These are phyloP conservation scores for Ustilago bromivora DNA, from an alignment of 1,284 basidiomycete species.

Conservation along the genomic window DNA sequence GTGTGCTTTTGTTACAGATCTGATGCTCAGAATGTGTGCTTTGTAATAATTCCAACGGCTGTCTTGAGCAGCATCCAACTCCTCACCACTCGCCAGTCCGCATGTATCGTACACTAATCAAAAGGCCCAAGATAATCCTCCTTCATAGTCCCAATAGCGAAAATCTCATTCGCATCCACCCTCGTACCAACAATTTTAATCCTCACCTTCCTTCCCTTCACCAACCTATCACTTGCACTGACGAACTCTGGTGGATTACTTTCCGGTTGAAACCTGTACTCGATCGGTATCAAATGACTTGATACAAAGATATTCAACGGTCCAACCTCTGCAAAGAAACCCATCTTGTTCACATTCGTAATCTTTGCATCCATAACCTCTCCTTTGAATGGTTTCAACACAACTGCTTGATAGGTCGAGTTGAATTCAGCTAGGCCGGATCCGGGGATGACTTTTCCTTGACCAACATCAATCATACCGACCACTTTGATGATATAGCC, in stretches of 20 bases:
- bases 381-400: conserved; percentile 81
- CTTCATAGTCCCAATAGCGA: conserved; percentile 69
- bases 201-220: conserved; percentile 90
- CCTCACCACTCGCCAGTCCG: neutral
- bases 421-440: conserved; percentile 92
- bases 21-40: neutral
- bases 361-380: conserved; percentile 98
- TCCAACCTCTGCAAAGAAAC: conserved; percentile 96
- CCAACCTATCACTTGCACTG: conserved; percentile 69
- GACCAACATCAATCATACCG: conserved; percentile 70
- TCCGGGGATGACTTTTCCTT: conserved; percentile 83
- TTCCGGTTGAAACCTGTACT: conserved; percentile 73
- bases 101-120: conserved; percentile 22
- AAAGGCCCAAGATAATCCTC: conserved; percentile 67
- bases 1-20: neutral
- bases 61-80: neutral
- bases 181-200: conserved; percentile 97
- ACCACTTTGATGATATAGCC: conserved; percentile 95
- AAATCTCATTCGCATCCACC: conserved; percentile 94
- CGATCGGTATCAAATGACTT: conserved; percentile 79
- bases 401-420: conserved; percentile 65
- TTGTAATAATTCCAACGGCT: neutral
- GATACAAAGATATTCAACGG: conserved; percentile 77
- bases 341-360: conserved; percentile 98
- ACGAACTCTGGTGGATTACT: conserved; percentile 68